These are phyloP conservation scores for Ustilago shanxiensis DNA, from an alignment of 1,284 basidiomycete genomes.

Conservation along the genomic window DNA sequence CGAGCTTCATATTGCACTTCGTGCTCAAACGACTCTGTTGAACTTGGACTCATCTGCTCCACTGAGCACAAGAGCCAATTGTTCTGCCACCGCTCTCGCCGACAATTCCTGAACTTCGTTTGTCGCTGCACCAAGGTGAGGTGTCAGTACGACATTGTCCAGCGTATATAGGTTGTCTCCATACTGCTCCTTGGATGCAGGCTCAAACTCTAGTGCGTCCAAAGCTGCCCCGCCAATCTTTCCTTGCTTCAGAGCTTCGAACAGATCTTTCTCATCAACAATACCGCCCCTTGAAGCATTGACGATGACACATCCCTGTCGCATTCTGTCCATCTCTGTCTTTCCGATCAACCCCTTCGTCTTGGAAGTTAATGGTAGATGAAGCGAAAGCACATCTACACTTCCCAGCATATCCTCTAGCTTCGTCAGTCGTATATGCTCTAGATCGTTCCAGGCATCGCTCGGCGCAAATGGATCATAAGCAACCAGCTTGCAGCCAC, in stretches of 20 bases:
- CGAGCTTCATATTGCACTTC: too few relatives aligned
- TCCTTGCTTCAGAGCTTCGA: conserved; percentile 7
- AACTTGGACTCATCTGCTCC: conserved; percentile 1
- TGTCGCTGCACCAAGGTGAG: conserved; percentile 10
- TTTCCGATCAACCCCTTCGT: conserved; percentile 9
- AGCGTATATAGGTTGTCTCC: conserved; percentile 9
- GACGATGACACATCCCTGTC: conserved; percentile 1
- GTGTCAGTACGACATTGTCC: conserved; percentile 3
- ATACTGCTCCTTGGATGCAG: conserved; percentile 2
- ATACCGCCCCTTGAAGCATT: conserved; percentile 5
- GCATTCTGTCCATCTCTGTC: conserved; percentile 5
- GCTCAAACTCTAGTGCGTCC: conserved; percentile 3
- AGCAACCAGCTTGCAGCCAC: conserved; percentile 1
- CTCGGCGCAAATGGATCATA: conserved; percentile 9
- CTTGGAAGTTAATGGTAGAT: conserved; percentile 8
- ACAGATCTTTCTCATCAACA: conserved; percentile 5
- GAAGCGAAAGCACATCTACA: conserved; percentile 11
- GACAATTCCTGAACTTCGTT: conserved; percentile 6
- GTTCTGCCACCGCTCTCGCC: conserved; percentile 6
- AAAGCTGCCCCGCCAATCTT: conserved; percentile 2
- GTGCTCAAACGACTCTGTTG: not conserved
- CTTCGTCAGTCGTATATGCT: not conserved
- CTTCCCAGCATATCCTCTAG: conserved; percentile 1
- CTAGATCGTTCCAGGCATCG: conserved; percentile 4
- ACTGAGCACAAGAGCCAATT: conserved; percentile 10